Conservation (phyloP, 225 moss, liverwort and hornwort genomes). For the Polytrichum commune region DNA sequence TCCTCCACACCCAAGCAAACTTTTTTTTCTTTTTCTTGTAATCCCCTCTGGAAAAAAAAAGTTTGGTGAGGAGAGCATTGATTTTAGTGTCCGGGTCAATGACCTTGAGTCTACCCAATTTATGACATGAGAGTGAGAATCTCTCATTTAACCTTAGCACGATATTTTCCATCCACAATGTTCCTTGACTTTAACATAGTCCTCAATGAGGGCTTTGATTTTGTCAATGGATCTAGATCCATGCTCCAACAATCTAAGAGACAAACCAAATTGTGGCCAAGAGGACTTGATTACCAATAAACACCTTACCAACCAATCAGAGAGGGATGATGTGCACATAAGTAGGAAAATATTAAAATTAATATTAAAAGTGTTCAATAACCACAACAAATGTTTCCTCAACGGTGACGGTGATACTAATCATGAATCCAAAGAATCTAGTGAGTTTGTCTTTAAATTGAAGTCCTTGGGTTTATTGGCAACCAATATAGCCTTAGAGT, state of each 20-base stretch:
- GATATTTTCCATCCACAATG: background rate
- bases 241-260: background rate
- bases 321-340: background rate
- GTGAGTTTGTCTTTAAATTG: background rate
- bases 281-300: too few species aligned
- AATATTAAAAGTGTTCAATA: background rate
- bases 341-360: background rate
- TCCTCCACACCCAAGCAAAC: too few species aligned
- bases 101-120: background rate
- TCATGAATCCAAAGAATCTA: background rate
- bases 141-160: background rate
- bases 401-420: background rate
- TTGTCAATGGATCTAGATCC: background rate
- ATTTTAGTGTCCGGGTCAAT: background rate
- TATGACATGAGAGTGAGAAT: background rate
- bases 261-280: background rate
- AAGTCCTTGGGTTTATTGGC: background rate
- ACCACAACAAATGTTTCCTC: background rate
- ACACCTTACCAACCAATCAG: background rate
- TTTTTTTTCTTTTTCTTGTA: too few species aligned
- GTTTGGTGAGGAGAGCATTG: background rate
- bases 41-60: background rate
- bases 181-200: background rate
- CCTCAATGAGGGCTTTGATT: background rate
- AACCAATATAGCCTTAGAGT: background rate